A percentile compares a stretch with the other conserved stretches of the same genome.
Evolutionary conservation across 1,139 yeast genomes (phyloP).

Genomic region (Pichia cactophila): DNA sequence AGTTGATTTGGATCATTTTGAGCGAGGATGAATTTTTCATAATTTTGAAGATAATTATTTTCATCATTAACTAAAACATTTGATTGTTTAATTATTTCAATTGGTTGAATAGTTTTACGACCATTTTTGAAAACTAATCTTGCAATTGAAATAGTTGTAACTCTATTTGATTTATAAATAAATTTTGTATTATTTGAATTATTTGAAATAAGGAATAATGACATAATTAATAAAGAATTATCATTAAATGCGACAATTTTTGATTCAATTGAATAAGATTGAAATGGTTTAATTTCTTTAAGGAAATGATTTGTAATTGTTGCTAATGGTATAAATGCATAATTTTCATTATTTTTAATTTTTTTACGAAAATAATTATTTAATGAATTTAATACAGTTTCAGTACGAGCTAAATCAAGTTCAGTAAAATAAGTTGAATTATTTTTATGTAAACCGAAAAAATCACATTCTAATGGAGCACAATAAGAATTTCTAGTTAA

Average conservation of each 20-base stretch:
- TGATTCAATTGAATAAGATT: slow-evolving; percentile 46
- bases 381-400: slow-evolving; percentile 39
- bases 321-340: slow-evolving; percentile 76
- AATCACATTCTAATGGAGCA: slow-evolving; percentile 74
- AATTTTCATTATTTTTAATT: not conserved
- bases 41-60: not conserved
- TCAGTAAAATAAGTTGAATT: slow-evolving; percentile 84
- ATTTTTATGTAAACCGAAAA: slow-evolving; percentile 71
- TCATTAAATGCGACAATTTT: slow-evolving; percentile 76
- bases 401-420: slow-evolving; percentile 70
- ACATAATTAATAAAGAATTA: slow-evolving; percentile 74
- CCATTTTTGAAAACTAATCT: slow-evolving; percentile 68
- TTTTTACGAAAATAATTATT: slow-evolving; percentile 3
- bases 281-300: slow-evolving; percentile 65
- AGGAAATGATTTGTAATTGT: slow-evolving; percentile 61
- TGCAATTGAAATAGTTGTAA: slow-evolving; percentile 53
- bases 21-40: not conserved
- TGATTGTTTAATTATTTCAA: slow-evolving; percentile 2
- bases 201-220: slow-evolving; percentile 38
- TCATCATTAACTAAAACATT: not conserved
- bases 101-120: slow-evolving; percentile 35
- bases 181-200: not conserved
- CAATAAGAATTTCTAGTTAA: slow-evolving; percentile 44
- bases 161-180: slow-evolving; percentile 6
- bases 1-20: slow-evolving; percentile 3